phyloP scores from a whole-genome alignment of 2,329 filamentous ascomycete species.

The Didymella pinodella region DNA sequence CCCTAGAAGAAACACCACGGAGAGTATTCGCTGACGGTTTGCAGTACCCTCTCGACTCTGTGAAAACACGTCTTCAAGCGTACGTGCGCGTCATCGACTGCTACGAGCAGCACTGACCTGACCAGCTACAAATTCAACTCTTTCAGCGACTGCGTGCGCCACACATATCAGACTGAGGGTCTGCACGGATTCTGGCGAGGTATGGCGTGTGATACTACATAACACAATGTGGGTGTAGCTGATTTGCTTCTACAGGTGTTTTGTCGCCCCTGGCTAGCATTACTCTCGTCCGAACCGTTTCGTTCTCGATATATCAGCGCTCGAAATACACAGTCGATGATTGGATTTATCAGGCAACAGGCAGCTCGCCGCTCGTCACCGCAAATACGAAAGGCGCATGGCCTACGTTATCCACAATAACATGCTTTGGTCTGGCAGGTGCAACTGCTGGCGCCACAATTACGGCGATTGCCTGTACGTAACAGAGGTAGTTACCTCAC shows the following conservation, averaged over 20 bases:
- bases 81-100: slow-evolving; percentile 36
- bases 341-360: slow-evolving; percentile 70
- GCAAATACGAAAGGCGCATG: slow-evolving; percentile 74
- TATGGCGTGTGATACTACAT: slow-evolving; percentile 49
- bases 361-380: slow-evolving; percentile 75
- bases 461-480: slow-evolving; percentile 75
- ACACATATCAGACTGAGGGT: slow-evolving; percentile 72
- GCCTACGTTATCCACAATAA: slow-evolving; percentile 75
- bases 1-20: too few species aligned
- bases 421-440: slow-evolving; percentile 79
- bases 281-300: slow-evolving; percentile 77
- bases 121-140: slow-evolving; percentile 73
- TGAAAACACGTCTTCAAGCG: slow-evolving; percentile 90
- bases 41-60: slow-evolving; percentile 82
- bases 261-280: slow-evolving; percentile 82
- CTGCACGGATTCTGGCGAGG: slow-evolving; percentile 60
- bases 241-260: slow-evolving; percentile 60
- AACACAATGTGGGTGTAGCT: slow-evolving; percentile 16
- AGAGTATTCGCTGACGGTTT: slow-evolving; percentile 30
- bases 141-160: slow-evolving; percentile 75
- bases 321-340: slow-evolving; percentile 76
- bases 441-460: slow-evolving; percentile 82
- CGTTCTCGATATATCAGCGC: slow-evolving; percentile 81
- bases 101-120: slow-evolving; percentile 26
- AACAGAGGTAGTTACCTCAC: background rate